Conservation (phyloP, 257 asterid species). For the Gynochthodes officinalis region DNA sequence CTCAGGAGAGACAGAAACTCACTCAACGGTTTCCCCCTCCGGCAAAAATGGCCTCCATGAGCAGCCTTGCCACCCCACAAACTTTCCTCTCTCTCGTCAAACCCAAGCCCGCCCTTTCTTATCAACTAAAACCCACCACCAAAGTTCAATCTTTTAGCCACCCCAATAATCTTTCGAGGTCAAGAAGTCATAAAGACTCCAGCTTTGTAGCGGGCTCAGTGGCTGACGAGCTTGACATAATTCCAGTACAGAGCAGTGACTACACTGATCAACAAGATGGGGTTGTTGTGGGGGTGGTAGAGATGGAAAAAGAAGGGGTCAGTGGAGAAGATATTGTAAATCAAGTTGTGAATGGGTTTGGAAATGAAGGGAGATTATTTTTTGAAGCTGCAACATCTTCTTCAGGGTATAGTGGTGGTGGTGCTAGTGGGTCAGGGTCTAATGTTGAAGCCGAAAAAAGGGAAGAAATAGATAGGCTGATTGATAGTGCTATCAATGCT, state of each 20-base stretch:
- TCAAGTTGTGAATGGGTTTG: constrained; percentile 64
- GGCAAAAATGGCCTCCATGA: constrained; percentile 44
- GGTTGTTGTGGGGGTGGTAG: constrained; percentile 25
- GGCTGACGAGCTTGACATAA: constrained; percentile 37
- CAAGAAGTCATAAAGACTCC: constrained; percentile 23
- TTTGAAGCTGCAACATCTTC: constrained; percentile 42
- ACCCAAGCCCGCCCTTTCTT: constrained; percentile 28
- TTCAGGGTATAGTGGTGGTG: constrained; percentile 42
- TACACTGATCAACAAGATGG: constrained; percentile 50
- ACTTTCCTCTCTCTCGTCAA: constrained; percentile 46
- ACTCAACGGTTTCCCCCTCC: not conserved
- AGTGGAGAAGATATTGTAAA: constrained; percentile 42
- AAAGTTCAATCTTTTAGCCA: constrained; percentile 12
- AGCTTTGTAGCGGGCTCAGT: constrained; percentile 32
- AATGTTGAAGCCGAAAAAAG: constrained; percentile 30
- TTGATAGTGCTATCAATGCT: constrained; percentile 75
- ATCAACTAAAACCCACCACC: constrained; percentile 23
- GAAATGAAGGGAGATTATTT: constrained; percentile 54
- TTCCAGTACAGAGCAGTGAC: constrained; percentile 57
- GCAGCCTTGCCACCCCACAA: constrained; percentile 32
- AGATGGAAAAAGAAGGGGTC: constrained; percentile 17
- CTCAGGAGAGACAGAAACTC: constrained; percentile 11
- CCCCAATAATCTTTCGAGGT: constrained; percentile 15
- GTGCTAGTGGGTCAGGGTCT: constrained; percentile 37
- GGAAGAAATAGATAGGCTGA: constrained; percentile 35